Conservation (phyloP, 331 rosid species). For the Rosa hybrid region DNA sequence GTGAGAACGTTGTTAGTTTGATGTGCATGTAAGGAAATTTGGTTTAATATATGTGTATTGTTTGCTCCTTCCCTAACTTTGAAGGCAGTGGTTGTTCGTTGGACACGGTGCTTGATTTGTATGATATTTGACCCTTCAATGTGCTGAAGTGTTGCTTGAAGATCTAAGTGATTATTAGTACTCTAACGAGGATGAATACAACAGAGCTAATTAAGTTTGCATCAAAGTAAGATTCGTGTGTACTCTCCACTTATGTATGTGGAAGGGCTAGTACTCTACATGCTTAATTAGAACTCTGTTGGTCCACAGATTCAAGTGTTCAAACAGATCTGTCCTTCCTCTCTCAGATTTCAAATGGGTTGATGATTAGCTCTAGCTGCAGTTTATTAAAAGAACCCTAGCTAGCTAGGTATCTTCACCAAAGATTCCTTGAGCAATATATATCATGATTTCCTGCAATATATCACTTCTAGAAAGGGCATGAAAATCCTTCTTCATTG, state of each 20-base stretch:
- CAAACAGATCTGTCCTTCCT: conserved; percentile 11
- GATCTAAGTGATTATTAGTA: not conserved
- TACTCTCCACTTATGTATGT: conserved; percentile 22
- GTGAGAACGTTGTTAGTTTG: not conserved
- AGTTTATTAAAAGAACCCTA: not conserved
- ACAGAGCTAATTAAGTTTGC: not conserved
- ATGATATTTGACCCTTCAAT: conserved; percentile 11
- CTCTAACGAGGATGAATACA: not conserved
- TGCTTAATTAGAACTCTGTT: not conserved
- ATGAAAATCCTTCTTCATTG: not conserved
- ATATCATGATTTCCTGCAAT: not conserved
- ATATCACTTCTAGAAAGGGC: not conserved
- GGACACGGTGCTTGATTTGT: not conserved
- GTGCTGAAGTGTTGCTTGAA: conserved; percentile 22
- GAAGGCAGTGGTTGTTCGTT: not conserved
- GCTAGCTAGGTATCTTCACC: conserved; percentile 1
- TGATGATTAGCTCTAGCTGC: conserved; percentile 18
- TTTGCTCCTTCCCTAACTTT: not conserved
- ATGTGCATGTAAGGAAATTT: not conserved
- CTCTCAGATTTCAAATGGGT: conserved; percentile 10
- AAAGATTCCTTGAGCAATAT: conserved; percentile 21
- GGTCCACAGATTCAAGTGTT: conserved; percentile 16
- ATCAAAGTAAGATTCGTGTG: conserved; percentile 8
- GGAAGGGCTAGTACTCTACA: conserved; percentile 17
- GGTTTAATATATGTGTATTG: not conserved